These are phyloP conservation scores for Hypericum androsaemum DNA, from an alignment of 345 rosid genomes.

Conservation along the genomic window DNA sequence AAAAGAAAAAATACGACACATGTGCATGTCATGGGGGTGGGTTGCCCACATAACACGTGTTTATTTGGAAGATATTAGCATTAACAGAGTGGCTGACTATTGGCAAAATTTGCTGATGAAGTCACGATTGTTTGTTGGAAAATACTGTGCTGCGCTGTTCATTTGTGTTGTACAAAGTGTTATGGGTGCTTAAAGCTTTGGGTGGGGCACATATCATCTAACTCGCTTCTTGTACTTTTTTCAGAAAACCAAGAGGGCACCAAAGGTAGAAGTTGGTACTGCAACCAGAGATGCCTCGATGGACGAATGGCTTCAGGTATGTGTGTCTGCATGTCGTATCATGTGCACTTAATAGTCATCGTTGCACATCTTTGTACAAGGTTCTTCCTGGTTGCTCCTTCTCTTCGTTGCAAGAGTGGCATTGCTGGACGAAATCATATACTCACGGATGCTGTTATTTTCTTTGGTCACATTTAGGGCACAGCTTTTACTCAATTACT, in stretches of 20 bases:
- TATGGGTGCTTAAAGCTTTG: too few relatives aligned
- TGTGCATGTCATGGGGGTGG: too few relatives aligned
- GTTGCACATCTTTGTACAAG: not conserved
- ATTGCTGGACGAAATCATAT: not conserved
- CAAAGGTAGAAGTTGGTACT: conserved; percentile 89
- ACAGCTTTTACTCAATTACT: conserved; percentile 47
- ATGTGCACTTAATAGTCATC: conserved; percentile 1
- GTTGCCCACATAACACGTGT: too few relatives aligned
- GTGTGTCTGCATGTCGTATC: conserved; percentile 6
- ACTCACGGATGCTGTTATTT: not conserved
- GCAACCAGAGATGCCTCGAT: conserved; percentile 49
- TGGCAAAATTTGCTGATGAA: too few relatives aligned
- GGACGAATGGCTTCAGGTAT: conserved; percentile 97
- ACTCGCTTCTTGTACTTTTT: conserved; percentile 1
- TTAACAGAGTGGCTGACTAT: too few relatives aligned
- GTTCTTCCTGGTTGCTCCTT: too few relatives aligned
- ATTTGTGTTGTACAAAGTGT: too few relatives aligned
- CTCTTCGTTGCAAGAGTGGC: not conserved
- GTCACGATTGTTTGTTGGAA: too few relatives aligned
- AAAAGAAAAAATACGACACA: too few relatives aligned
- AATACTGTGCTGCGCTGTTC: too few relatives aligned
- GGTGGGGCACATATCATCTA: not conserved
- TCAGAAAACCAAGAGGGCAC: conserved; percentile 69
- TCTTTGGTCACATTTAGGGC: conserved; percentile 34
- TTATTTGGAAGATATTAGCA: too few relatives aligned